These are phyloP conservation scores for Sphagnum contortum DNA, from an alignment of 225 moss, liverwort and hornwort genomes.

Conservation along the genomic window DNA sequence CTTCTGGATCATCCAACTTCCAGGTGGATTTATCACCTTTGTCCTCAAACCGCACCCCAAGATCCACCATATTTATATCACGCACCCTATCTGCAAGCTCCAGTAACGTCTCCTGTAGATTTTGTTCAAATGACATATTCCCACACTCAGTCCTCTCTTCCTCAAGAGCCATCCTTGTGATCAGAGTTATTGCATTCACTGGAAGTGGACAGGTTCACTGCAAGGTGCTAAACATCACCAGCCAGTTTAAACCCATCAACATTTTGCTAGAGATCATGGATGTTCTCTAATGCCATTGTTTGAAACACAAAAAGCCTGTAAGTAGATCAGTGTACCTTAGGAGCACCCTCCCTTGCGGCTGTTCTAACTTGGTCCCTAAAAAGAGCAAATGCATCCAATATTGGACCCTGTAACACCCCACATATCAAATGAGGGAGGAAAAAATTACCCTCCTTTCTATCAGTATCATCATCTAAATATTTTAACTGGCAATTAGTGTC, in stretches of 20 bases:
- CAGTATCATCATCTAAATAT: too few species aligned
- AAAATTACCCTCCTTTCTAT: too few species aligned
- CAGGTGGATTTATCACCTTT: constrained; percentile 47
- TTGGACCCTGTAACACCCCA: constrained; percentile 42
- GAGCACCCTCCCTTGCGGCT: constrained; percentile 46
- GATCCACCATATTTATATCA: constrained; percentile 69
- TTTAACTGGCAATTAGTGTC: too few species aligned
- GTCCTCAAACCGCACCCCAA: constrained; percentile 70
- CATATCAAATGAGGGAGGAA: background rate
- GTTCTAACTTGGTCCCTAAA: constrained; percentile 68
- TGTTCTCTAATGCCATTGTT: too few species aligned
- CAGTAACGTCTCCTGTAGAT: constrained; percentile 43
- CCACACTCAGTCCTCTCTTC: too few species aligned
- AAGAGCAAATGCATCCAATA: constrained; percentile 54
- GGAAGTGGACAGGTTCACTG: too few species aligned
- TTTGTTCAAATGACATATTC: too few species aligned
- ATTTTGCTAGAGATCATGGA: background rate
- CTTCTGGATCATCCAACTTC: constrained; percentile 62
- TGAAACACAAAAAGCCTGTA: too few species aligned
- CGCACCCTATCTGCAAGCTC: constrained; percentile 65
- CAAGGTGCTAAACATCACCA: too few species aligned
- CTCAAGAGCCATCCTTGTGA: too few species aligned
- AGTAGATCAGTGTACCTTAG: constrained; percentile 26
- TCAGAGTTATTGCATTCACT: too few species aligned
- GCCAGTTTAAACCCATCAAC: constrained; percentile 10